These are phyloP conservation scores for Rutstroemia sp. DNA, from an alignment of 2,329 filamentous ascomycete species.

Conservation along the genomic window DNA sequence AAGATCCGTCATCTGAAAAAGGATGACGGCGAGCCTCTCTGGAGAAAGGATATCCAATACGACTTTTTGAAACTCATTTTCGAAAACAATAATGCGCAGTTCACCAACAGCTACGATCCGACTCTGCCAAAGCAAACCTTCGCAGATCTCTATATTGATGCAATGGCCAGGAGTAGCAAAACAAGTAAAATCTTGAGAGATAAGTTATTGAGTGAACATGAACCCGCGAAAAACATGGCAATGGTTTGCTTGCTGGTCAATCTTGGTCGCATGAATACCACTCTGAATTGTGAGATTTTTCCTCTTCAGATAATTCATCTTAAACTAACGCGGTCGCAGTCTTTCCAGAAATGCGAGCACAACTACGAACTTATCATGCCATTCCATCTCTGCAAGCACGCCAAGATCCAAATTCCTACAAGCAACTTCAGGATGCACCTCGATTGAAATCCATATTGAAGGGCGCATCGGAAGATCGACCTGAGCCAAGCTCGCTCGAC, in stretches of 20 bases:
- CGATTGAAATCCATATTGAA: constrained; percentile 95
- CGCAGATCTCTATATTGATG: constrained; percentile 95
- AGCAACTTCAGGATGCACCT: constrained; percentile 93
- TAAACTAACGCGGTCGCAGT: constrained; percentile 47
- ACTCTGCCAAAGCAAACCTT: constrained; percentile 64
- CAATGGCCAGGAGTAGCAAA: constrained; percentile 97
- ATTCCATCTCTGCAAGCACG: constrained; percentile 94
- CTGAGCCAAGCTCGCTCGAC: constrained; percentile 76
- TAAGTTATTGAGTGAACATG: constrained; percentile 85
- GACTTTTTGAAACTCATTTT: constrained; percentile 79
- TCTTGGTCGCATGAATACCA: constrained; percentile 97
- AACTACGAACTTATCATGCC: constrained; percentile 93
- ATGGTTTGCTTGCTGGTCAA: constrained; percentile 99
- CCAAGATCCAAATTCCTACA: constrained; percentile 93
- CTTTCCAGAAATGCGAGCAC: constrained; percentile 98
- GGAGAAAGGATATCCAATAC: constrained; percentile 82
- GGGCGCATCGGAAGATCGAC: constrained; percentile 84
- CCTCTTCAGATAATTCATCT: background rate
- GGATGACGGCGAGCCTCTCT: constrained; percentile 79
- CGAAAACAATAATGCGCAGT: constrained; percentile 65
- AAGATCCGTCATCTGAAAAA: constrained; percentile 85
- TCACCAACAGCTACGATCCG: constrained; percentile 75
- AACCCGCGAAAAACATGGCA: constrained; percentile 94
- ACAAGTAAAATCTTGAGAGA: constrained; percentile 98
- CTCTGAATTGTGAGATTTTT: constrained; percentile 72